Conservation (phyloP, 2,329 filamentous ascomycete species). For the Hypocrella siamensis region DNA sequence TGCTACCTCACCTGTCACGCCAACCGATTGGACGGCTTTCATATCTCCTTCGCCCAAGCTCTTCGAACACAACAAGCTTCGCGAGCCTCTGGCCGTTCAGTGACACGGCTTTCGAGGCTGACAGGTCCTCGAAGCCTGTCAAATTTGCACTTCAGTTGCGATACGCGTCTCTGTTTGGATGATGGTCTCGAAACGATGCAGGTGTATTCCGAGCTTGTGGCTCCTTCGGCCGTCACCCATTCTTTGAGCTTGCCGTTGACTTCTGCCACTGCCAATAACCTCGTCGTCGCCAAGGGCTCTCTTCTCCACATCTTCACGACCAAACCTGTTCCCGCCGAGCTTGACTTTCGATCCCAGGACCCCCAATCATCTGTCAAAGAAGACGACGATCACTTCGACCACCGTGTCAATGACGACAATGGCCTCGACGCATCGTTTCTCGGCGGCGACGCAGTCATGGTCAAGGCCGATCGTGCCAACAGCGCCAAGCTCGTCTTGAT, state of each 20-base stretch:
- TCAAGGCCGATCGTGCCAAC: constrained; percentile 46
- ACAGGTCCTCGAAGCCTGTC: no score
- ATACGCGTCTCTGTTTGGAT: no score
- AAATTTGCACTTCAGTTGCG: no score
- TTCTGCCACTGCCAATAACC: constrained; percentile 60
- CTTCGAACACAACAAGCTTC: no score
- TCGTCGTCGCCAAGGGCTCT: constrained; percentile 84
- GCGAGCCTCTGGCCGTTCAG: no score
- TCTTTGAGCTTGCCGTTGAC: constrained; percentile 67
- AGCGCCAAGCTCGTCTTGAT: constrained; percentile 71
- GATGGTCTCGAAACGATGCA: constrained; percentile 51
- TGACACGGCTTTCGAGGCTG: no score
- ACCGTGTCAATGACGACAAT: constrained; percentile 42
- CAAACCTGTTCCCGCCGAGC: constrained; percentile 49
- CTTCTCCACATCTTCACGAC: constrained; percentile 81
- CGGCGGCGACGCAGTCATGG: constrained; percentile 43
- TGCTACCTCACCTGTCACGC: not conserved
- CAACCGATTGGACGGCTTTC: no score
- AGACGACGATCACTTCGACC: constrained; percentile 31
- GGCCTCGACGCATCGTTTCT: constrained; percentile 52
- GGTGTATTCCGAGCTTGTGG: constrained; percentile 91
- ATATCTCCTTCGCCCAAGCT: no score
- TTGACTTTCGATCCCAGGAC: constrained; percentile 29
- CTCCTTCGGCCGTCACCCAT: constrained; percentile 87
- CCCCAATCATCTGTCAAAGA: constrained; percentile 17